phyloP scores from a whole-genome alignment of 768 basidiomycete species.

The Pholiota conissans region DNA sequence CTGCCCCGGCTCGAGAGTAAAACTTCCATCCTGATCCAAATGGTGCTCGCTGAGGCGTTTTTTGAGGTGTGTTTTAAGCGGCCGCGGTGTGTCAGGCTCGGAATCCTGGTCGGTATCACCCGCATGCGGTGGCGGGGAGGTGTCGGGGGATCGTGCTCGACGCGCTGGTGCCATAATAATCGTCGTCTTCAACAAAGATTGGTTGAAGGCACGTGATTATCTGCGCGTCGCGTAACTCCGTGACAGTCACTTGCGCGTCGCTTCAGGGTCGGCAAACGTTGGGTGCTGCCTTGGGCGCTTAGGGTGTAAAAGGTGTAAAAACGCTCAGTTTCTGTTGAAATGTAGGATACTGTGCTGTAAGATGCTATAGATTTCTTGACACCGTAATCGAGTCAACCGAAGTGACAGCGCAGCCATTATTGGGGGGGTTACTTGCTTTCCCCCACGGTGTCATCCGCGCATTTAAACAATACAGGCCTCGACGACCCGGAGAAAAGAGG shows the following conservation, averaged over 20 bases:
- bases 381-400: no score
- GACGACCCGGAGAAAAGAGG: no score
- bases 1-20: conserved; percentile 35
- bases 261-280: not conserved
- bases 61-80: conserved; percentile 40
- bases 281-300: not conserved
- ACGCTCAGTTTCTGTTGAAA: no score
- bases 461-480: no score
- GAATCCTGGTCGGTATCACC: conserved; percentile 39
- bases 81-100: conserved; percentile 40
- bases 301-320: no score
- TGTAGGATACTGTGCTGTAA: no score
- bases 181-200: conserved; percentile 41
- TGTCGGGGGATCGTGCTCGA: conserved; percentile 36
- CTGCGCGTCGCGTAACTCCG: conserved; percentile 24
- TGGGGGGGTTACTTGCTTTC: no score
- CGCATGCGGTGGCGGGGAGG: conserved; percentile 33
- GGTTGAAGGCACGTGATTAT: conserved; percentile 34
- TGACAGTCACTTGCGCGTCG: conserved; percentile 5
- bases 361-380: no score
- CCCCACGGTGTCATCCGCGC: no score
- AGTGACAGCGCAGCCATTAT: no score
- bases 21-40: conserved; percentile 44
- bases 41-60: conserved; percentile 66
- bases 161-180: conserved; percentile 35